These are phyloP conservation scores for Bonia amplexicaulis DNA, from an alignment of 176 grass and related monocot genomes.

Conservation along the genomic window DNA sequence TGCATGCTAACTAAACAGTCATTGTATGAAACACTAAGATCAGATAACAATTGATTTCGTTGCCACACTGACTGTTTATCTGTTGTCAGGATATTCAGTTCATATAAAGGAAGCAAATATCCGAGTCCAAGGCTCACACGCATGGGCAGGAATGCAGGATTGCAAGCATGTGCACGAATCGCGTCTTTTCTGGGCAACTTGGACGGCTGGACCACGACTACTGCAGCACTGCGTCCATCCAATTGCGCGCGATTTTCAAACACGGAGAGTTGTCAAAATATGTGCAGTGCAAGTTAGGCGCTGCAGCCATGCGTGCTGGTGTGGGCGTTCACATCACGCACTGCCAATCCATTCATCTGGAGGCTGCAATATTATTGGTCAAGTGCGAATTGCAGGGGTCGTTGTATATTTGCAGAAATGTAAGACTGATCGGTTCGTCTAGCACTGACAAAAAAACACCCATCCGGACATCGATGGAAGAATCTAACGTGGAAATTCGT, in stretches of 20 bases:
- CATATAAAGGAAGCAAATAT: not conserved
- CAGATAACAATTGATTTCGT: not conserved
- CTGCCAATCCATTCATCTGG: not conserved
- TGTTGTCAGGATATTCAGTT: no score
- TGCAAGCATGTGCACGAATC: slow-evolving; percentile 7
- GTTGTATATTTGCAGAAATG: not conserved
- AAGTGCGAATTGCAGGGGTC: not conserved
- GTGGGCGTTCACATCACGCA: not conserved
- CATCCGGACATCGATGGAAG: not conserved
- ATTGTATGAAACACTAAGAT: not conserved
- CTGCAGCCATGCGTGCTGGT: not conserved
- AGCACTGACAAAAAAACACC: not conserved
- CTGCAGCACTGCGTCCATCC: not conserved
- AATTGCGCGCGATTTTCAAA: not conserved
- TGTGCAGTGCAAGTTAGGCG: not conserved
- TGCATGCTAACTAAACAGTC: no score
- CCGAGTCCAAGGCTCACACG: not conserved
- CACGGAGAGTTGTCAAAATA: not conserved
- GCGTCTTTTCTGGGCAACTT: slow-evolving; percentile 14
- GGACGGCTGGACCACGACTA: slow-evolving; percentile 15
- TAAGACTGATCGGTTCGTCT: not conserved
- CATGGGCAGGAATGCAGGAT: not conserved
- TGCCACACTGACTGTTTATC: not conserved
- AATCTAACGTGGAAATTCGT: not conserved
- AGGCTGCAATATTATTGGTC: not conserved